These are phyloP conservation scores for Colletotrichum gloeosporioides DNA, from an alignment of 2,329 filamentous ascomycete species.

Conservation along the genomic window DNA sequence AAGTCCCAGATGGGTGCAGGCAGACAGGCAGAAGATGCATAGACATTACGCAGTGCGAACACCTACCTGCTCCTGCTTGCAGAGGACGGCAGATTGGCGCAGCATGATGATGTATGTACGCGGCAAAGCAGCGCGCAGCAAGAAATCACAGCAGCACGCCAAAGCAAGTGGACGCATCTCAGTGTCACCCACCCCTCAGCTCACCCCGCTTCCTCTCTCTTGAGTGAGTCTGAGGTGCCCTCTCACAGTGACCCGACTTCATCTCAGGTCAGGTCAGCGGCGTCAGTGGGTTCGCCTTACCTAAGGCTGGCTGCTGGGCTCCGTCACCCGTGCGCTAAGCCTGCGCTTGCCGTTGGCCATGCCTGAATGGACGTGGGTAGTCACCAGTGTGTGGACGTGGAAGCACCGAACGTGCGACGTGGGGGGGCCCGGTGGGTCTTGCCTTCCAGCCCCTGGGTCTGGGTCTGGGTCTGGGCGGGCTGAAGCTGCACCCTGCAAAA, in stretches of 20 bases:
- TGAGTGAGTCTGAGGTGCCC: not conserved
- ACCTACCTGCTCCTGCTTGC: not conserved
- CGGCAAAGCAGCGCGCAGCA: not conserved
- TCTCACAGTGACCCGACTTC: not conserved
- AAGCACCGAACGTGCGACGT: not conserved
- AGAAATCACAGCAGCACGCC: not conserved
- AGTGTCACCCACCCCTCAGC: slow-evolving; percentile 8
- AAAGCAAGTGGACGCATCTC: not conserved
- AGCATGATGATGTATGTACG: not conserved
- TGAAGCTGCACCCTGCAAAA: not conserved
- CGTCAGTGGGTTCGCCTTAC: slow-evolving; percentile 4
- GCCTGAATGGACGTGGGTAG: not conserved
- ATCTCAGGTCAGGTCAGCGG: not conserved
- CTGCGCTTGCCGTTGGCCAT: not conserved
- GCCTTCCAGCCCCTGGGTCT: not conserved
- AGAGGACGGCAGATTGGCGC: not conserved
- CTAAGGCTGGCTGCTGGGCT: slow-evolving; percentile 8
- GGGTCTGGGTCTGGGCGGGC: not conserved
- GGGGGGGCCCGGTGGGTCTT: not conserved
- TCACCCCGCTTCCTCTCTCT: not conserved
- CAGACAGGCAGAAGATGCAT: not conserved
- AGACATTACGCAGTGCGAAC: not conserved
- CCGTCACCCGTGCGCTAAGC: not conserved
- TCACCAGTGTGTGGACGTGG: not conserved
- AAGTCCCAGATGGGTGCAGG: not conserved